Evolutionary conservation across 192 early-diverging fungal species (phyloP).

Genomic region (Powellomyces hirtus): DNA sequence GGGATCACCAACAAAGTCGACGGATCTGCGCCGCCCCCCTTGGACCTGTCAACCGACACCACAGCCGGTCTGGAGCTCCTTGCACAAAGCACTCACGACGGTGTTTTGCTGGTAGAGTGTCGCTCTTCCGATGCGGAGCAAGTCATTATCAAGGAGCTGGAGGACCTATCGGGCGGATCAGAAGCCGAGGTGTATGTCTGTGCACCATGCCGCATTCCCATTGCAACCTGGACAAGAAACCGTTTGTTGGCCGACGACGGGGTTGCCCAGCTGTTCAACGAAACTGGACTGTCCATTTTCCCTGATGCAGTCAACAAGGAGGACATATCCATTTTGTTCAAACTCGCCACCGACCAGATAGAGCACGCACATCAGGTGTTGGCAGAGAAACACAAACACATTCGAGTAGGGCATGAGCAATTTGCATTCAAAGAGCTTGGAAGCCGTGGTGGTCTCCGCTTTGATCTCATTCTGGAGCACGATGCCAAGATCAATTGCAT

Average conservation of each 20-base stretch:
- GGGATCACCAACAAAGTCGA: too few relatives aligned
- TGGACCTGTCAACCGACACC: too few relatives aligned
- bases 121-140: not conserved
- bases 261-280: not conserved
- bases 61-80: too few relatives aligned
- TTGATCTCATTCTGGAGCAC: conserved; percentile 5
- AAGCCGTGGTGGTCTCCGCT: conserved; percentile 3
- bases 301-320: not conserved
- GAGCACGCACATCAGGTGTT: conserved; percentile 2
- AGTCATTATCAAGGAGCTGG: not conserved
- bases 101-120: conserved; percentile 9
- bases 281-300: not conserved
- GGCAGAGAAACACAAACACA: not conserved
- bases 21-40: too few relatives aligned
- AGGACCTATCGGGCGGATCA: not conserved
- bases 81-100: not conserved
- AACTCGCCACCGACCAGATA: not conserved
- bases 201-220: conserved; percentile 13
- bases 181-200: conserved; percentile 20
- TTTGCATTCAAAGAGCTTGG: conserved; percentile 24
- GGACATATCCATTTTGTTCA: not conserved
- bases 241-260: not conserved
- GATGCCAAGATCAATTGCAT: not conserved
- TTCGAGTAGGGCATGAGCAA: not conserved
- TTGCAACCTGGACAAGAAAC: not conserved